Evolutionary conservation across 106 monocot species (phyloP), one percentile per base, ranked within the genome.

Genomic region (Acorus calamus): DNA sequence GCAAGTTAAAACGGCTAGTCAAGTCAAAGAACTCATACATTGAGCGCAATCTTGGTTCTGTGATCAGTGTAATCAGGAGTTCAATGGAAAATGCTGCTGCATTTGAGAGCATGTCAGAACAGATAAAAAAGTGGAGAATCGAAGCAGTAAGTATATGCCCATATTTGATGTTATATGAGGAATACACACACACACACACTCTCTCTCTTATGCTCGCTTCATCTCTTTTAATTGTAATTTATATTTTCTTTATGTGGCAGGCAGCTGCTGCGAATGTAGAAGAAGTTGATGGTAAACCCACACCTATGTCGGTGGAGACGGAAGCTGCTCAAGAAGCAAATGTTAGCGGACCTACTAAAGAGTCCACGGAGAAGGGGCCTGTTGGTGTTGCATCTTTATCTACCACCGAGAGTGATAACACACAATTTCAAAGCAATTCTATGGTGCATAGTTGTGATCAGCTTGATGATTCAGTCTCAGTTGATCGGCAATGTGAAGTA

Each of bases 11-110:
- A 4, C 76, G 74, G n/a, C 42, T 96, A 50, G 71, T 87, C 49
- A 96, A 74, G 78, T 90, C 82, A 55, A 87, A 85, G 56, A 75
- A 96, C 71, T 74, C 82, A 46, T 75, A 67, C 69, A 73, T 96
- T 52, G 90, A 87, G 69, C 76, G 84, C 41, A 4, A 83, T 55
- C 66, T 90, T 6, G 71, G 68, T 14, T 54, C 65, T 49, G 74
- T 96, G 8, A 46, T 80, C 8, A 67, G 41, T 14, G 69, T 84
- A 14, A 83, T 96, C 55, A 73, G 60, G 49, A 77, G 50, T 61
- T 71, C 84, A 49, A 72, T 83, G 49, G 58, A 64, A 14, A 80
- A 83, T 69, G 77, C 84, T 65, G 52, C 73, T 56, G 73, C 73
- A 42, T 96, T 80, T 73, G 94, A 96, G 68, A 44, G 57, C 10